A percentile compares a stretch with the other conserved stretches of the same genome.
phyloP scores from a whole-genome alignment of 2,329 filamentous ascomycete species.

The Lecanicillium sp. region DNA sequence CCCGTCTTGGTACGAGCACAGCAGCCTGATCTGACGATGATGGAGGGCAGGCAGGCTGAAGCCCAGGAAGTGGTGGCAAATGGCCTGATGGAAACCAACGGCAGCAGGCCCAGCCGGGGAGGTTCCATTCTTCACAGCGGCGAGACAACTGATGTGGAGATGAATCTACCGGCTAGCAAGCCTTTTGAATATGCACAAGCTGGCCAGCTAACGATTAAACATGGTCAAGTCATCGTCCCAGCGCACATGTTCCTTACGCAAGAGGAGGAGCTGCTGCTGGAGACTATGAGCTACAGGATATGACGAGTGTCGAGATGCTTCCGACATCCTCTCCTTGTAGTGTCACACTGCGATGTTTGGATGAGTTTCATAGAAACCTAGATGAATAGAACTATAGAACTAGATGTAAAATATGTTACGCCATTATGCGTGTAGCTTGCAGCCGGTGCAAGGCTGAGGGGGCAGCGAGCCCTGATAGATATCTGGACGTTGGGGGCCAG shows the following conservation, averaged over 20 bases:
- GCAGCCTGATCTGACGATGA: slow-evolving; percentile 4
- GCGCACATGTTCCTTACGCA: slow-evolving; percentile 30
- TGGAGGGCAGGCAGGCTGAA: background rate
- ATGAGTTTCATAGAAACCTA: too few relatives aligned
- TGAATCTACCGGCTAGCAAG: too few relatives aligned
- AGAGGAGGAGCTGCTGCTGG: slow-evolving; percentile 30
- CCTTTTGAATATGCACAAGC: slow-evolving; percentile 16
- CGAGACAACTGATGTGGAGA: too few relatives aligned
- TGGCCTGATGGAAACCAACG: background rate
- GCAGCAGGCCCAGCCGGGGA: background rate
- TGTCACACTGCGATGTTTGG: too few relatives aligned
- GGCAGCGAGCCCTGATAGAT: slow-evolving; percentile 22
- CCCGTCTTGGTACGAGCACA: background rate
- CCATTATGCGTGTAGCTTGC: slow-evolving; percentile 27
- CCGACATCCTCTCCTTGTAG: too few relatives aligned
- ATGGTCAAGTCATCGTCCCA: slow-evolving; percentile 29
- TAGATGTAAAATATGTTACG: too few relatives aligned
- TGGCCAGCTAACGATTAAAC: slow-evolving; percentile 30
- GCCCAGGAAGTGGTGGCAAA: background rate
- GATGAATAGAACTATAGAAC: too few relatives aligned
- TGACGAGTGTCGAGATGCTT: too few relatives aligned
- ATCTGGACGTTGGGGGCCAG: slow-evolving; percentile 23
- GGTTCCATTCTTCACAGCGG: too few relatives aligned
- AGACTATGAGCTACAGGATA: slow-evolving; percentile 29
- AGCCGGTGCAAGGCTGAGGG: slow-evolving; percentile 25